Conservation (phyloP, 148 eudicot species). For the Rhododendron ovatum region DNA sequence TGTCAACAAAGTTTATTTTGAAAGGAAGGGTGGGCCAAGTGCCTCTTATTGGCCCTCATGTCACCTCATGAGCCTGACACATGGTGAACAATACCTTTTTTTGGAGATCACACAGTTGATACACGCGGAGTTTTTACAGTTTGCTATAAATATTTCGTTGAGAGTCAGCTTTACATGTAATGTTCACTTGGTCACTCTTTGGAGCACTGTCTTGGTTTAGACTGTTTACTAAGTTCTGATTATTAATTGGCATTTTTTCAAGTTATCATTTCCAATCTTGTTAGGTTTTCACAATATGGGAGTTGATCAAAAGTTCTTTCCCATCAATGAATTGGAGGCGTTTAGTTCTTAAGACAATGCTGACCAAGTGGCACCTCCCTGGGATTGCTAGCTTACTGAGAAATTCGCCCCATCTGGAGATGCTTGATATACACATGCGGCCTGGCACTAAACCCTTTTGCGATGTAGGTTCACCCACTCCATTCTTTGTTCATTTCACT, state of each 20-base stretch:
- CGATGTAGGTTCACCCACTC: background rate
- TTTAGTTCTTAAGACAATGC: conserved; percentile 3
- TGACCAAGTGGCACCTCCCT: conserved; percentile 19
- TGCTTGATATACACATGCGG: background rate
- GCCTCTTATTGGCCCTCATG: too few species aligned
- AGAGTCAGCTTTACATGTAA: too few species aligned
- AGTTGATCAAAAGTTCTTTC: background rate
- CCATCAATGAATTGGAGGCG: background rate
- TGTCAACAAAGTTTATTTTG: too few species aligned
- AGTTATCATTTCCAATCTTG: background rate
- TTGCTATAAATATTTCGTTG: too few species aligned
- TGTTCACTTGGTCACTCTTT: too few species aligned
- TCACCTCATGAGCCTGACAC: too few species aligned
- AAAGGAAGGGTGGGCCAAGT: too few species aligned
- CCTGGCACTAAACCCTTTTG: background rate
- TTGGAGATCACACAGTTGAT: too few species aligned
- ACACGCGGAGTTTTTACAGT: too few species aligned
- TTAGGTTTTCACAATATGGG: background rate
- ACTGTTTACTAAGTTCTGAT: background rate
- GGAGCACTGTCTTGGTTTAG: background rate
- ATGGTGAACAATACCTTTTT: too few species aligned
- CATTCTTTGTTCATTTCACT: background rate
- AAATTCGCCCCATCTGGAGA: conserved; percentile 12
- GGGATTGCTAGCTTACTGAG: conserved; percentile 14
- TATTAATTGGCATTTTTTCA: background rate